Evolutionary conservation across 1,284 basidiomycete species (phyloP).

Genomic region (Fomitiporia mediterranea): DNA sequence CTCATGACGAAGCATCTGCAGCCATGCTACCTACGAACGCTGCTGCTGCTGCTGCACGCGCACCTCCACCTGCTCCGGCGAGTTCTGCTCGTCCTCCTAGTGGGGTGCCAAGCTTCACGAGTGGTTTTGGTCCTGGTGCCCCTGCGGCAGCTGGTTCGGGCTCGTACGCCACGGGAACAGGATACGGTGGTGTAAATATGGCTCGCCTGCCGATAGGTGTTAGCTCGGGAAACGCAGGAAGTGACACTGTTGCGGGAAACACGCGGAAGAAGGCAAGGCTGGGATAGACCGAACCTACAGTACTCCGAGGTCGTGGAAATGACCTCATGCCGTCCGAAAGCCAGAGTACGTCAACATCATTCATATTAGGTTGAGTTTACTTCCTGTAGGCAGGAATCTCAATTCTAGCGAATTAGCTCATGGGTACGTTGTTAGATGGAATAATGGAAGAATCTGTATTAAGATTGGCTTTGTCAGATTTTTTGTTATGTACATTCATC

Average conservation of each 20-base stretch:
- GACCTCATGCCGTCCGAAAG: too few species aligned
- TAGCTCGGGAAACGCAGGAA: conserved; percentile 32
- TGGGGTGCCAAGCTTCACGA: conserved; percentile 46
- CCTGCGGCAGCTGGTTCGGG: conserved; percentile 3
- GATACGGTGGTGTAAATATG: conserved; percentile 17
- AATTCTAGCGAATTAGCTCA: too few species aligned
- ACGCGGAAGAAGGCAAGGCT: conserved; percentile 45
- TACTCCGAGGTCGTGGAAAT: too few species aligned
- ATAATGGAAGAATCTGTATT: too few species aligned
- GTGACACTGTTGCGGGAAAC: conserved; percentile 29
- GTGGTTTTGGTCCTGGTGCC: conserved; percentile 35
- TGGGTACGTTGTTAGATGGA: too few species aligned
- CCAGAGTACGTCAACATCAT: too few species aligned
- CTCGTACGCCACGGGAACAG: conserved; percentile 6
- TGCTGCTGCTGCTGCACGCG: conserved; percentile 36
- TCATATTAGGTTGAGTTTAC: too few species aligned
- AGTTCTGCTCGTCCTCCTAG: conserved; percentile 36
- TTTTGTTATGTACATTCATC: too few species aligned
- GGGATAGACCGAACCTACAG: too few species aligned
- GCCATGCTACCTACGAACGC: conserved; percentile 53
- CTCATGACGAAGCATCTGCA: conserved; percentile 73
- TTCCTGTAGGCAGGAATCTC: too few species aligned
- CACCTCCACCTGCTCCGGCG: conserved; percentile 36
- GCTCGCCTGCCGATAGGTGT: conserved; percentile 29
- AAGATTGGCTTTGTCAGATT: too few species aligned